Evolutionary conservation across 352 stramenopile species (phyloP).

Genomic region (Phytophthora kernoviae): DNA sequence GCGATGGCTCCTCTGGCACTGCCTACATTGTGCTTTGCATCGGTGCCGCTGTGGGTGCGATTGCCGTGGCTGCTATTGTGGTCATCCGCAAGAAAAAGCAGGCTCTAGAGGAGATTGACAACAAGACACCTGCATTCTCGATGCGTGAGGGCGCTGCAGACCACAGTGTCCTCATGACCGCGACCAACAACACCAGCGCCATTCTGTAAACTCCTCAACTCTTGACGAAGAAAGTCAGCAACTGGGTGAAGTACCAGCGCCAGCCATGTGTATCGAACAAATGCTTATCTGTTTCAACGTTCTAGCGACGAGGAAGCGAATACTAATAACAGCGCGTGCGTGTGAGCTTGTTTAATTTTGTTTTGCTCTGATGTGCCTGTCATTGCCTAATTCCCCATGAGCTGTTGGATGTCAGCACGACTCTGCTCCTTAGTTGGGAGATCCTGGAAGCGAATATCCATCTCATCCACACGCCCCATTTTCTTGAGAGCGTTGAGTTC

Average conservation of each 20-base stretch:
- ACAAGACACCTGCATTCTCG: conserved; percentile 50
- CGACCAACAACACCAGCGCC: conserved; percentile 45
- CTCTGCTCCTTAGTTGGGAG: conserved; percentile 48
- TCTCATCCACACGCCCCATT: conserved; percentile 48
- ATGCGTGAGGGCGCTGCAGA: conserved; percentile 19
- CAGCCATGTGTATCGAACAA: conserved; percentile 17
- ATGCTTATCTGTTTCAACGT: conserved; percentile 10
- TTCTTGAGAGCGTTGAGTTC: conserved; percentile 55
- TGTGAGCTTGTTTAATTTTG: conserved; percentile 14
- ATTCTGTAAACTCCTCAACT: conserved; percentile 34
- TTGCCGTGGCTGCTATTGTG: conserved; percentile 49
- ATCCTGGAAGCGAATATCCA: conserved; percentile 51
- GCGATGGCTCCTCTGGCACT: neutral
- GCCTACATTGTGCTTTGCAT: conserved; percentile 27
- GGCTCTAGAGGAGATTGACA: conserved; percentile 59
- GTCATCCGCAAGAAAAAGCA: conserved; percentile 62
- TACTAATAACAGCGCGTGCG: conserved; percentile 3
- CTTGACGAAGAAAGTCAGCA: conserved; percentile 8
- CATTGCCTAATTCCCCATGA: conserved; percentile 35
- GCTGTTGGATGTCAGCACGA: conserved; percentile 58
- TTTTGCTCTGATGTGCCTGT: neutral
- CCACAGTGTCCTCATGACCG: conserved; percentile 51
- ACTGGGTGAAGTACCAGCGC: conserved; percentile 13
- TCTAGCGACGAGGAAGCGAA: conserved; percentile 17
- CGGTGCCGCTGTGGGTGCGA: conserved; percentile 26